Base-by-base conservation (phyloP, 306 rosid genomes). In the Purshia tridentata region DNA sequence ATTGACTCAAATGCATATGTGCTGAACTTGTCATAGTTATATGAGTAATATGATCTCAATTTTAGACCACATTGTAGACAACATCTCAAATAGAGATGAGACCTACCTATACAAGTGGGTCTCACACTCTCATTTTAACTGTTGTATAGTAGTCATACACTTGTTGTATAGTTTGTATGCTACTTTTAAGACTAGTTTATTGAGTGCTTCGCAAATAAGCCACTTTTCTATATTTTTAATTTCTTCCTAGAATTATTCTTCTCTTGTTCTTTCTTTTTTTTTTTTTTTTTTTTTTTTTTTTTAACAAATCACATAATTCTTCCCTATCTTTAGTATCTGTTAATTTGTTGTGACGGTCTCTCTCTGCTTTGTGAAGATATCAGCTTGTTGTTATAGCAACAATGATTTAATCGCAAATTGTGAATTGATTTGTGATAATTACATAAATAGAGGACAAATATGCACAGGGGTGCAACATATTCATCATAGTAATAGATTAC, bases 381-480 rank as follows among this genome's bases (percentile, higher is more conserved):
- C 9, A 56, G 53, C 41, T 52, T 53, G 20, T 56, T 70, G 7
- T 42, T 42, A 14, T 20, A 45, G 46, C 45, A 57, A 48, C 8
- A 46, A 71, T 20, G 42, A 44, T 13, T 40, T 29, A 71, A 15
- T 12, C 46, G 15, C 11, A n/a, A 57, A 57, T 70, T 23, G 42
- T 45, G 56, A 23, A 71, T 23, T 44, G 20, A 56, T 35, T 19
- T 57, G 35, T 29, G 35, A 46, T 71, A 71, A 46, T 57, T 57
- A 23, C 56, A 44, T 14, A 41, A 42, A 50, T 41, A 44, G 7
- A 71, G n/a, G 46, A 46, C 46, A 42, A 22, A 56, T 42, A 70
- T 56, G 65, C 53, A 20, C 54, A 70, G 14, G 10, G 16, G 75
- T 57, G 55, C 75, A 22, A 44, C 45, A 55, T 7, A 70, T 14